Percentiles rank a stretch among this genome's conserved stretches.
Conservation (phyloP, 2,329 filamentous ascomycete genomes). For the Fusarium liriodendri region DNA sequence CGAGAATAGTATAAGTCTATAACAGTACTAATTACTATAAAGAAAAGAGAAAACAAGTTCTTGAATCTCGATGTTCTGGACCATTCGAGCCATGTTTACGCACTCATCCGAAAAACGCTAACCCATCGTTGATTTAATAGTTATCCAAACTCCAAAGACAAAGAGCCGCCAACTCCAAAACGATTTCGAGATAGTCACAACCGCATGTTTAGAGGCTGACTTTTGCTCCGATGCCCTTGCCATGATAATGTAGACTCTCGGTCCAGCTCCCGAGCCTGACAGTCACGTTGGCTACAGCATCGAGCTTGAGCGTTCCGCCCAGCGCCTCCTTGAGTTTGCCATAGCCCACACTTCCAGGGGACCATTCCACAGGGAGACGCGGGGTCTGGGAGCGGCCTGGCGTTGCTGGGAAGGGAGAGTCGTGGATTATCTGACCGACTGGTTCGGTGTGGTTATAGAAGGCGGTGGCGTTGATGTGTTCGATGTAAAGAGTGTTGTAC, state of each 20-base stretch:
- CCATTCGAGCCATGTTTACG: background rate
- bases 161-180: conserved; percentile 22
- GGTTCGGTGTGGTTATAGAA: conserved; percentile 84
- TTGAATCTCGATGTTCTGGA: conserved; percentile 9
- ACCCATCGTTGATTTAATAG: background rate
- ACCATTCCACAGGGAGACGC: conserved; percentile 84
- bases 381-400: conserved; percentile 81
- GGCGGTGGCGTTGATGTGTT: conserved; percentile 84
- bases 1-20: background rate
- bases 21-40: background rate
- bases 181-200: conserved; percentile 1
- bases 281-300: conserved; percentile 80
- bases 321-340: conserved; percentile 83
- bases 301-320: conserved; percentile 82
- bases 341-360: conserved; percentile 81
- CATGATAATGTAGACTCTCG: conserved; percentile 77
- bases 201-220: conserved; percentile 44
- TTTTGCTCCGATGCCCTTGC: conserved; percentile 76
- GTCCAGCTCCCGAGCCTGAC: conserved; percentile 81
- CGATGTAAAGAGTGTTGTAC: conserved; percentile 79
- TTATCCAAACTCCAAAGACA: conserved; percentile 7
- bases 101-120: background rate
- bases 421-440: conserved; percentile 81
- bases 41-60: conserved; percentile 10
- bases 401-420: conserved; percentile 78